Evolutionary conservation across 768 basidiomycete genomes (phyloP), one percentile per base, ranked within the genome.

Genomic region (Tephrocybe sp.): DNA sequence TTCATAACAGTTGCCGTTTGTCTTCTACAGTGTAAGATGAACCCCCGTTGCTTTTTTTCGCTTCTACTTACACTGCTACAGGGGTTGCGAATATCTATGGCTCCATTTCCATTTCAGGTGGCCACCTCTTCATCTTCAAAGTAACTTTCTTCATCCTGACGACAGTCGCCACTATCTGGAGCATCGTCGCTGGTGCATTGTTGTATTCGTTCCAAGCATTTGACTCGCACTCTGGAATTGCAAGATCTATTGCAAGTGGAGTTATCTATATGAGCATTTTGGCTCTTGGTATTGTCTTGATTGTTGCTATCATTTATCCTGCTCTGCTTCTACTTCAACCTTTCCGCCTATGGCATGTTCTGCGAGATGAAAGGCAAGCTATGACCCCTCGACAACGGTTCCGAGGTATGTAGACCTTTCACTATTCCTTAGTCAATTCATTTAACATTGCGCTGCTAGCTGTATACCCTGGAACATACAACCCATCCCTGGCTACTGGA

Each of bases 331-430:
- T 91, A 55, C 72, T 93, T n/a, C 89, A 89, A 63, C 87, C 87
- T 7, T 54, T 77, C 32, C 76, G 82, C 26, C 66, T 91, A 20
- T 81, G 80, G 78, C 72, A 65, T 44, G 77, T 85, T 16, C 52
- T 80, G 35, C 72, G 73, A 26, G 75, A 79, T 3, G 80, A 86
- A 61, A 76, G 70, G 52, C 71, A 74, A 30, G 83, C 85, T 9
- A 60, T 86, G 17, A 93, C 90, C 7, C 90, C 90, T 39, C 75
- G 90, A 34, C 85, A 92, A 64, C 74, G 80, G 16, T 93, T 91
- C 70, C 71, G 89, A 72, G 81, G 89, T 89, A 58, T 51, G 80
- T 67, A 11, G 22, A 13, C 45, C 32, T 23, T 45, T 42, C 34
- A 43, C 34, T 12, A 30, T 26, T 36, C 34, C 38, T 51, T 26